phyloP scores from a whole-genome alignment of 2,329 filamentous ascomycete species.

The Myriosclerotinia duriaeana region DNA sequence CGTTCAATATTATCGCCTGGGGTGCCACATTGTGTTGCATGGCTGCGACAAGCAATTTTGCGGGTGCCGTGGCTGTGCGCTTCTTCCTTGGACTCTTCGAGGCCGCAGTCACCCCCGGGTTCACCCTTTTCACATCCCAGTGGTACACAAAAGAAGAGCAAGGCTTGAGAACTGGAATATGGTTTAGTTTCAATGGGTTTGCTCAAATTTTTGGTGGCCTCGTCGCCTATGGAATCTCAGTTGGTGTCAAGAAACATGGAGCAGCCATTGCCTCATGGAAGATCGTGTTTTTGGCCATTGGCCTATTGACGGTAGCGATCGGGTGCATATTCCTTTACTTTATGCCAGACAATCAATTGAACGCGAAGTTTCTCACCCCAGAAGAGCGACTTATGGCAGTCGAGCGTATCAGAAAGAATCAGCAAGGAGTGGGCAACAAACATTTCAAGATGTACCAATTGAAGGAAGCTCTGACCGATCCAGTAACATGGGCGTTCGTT shows the following conservation, averaged over 20 bases:
- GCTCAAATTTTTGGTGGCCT: slow-evolving; percentile 63
- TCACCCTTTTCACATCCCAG: slow-evolving; percentile 65
- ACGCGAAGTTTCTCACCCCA: slow-evolving; percentile 47
- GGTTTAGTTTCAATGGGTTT: slow-evolving; percentile 68
- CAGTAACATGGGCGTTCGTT: slow-evolving; percentile 44
- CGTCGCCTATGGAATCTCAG: slow-evolving; percentile 63
- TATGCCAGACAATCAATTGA: slow-evolving; percentile 47
- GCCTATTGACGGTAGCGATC: slow-evolving; percentile 47
- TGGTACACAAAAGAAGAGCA: slow-evolving; percentile 74
- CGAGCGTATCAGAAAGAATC: slow-evolving; percentile 53
- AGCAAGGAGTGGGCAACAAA: slow-evolving; percentile 56
- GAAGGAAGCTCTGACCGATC: slow-evolving; percentile 46
- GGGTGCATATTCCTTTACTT: slow-evolving; percentile 46
- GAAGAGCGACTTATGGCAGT: slow-evolving; percentile 48
- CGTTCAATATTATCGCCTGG: slow-evolving; percentile 61
- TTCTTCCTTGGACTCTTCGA: slow-evolving; percentile 70
- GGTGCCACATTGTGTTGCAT: slow-evolving; percentile 60
- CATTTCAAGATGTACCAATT: slow-evolving; percentile 55
- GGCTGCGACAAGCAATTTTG: slow-evolving; percentile 60
- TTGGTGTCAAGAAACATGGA: slow-evolving; percentile 50
- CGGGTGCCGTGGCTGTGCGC: slow-evolving; percentile 61
- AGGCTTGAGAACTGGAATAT: slow-evolving; percentile 60
- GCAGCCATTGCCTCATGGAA: slow-evolving; percentile 58
- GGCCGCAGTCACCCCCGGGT: slow-evolving; percentile 66
- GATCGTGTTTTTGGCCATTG: slow-evolving; percentile 53